A percentile compares a stretch with the other conserved stretches of the same genome.
phyloP scores from a whole-genome alignment of 805 yeast genomes.

The Millerozyma acaciae region DNA sequence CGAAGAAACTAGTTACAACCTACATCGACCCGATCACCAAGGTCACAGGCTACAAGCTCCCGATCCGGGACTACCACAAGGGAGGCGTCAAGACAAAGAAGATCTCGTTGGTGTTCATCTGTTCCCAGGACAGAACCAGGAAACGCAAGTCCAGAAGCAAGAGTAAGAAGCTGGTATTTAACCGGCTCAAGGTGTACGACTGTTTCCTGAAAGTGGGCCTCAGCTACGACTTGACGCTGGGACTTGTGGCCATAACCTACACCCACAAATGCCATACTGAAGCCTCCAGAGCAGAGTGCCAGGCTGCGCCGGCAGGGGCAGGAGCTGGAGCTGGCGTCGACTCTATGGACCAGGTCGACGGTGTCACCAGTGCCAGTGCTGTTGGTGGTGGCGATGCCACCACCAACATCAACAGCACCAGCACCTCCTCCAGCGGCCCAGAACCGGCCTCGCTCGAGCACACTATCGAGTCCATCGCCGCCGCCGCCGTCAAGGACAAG shows the following conservation, averaged over 20 bases:
- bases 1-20: slow-evolving; percentile 1
- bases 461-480: slow-evolving; percentile 2
- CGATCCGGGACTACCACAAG: slow-evolving; percentile 7
- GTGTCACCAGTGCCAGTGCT: not conserved
- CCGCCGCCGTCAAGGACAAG: slow-evolving; percentile 2
- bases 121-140: slow-evolving; percentile 7
- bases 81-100: slow-evolving; percentile 7
- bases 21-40: slow-evolving; percentile 6
- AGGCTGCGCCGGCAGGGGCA: too few relatives aligned
- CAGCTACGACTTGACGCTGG: slow-evolving; percentile 4
- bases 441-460: not conserved
- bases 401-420: not conserved
- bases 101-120: slow-evolving; percentile 6
- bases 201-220: slow-evolving; percentile 5
- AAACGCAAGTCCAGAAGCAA: slow-evolving; percentile 8
- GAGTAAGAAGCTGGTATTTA: slow-evolving; percentile 2
- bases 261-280: slow-evolving; percentile 4
- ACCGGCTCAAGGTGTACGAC: slow-evolving; percentile 5
- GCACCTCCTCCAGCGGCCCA: too few relatives aligned
- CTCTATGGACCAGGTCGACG: not conserved
- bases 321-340: not conserved
- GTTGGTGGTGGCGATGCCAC: too few relatives aligned
- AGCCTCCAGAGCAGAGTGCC: not conserved
- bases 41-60: slow-evolving; percentile 6
- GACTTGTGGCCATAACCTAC: slow-evolving; percentile 2